Evolutionary conservation across 352 stramenopile genomes (phyloP).

Genomic region (Saprolegnia parasitica): DNA sequence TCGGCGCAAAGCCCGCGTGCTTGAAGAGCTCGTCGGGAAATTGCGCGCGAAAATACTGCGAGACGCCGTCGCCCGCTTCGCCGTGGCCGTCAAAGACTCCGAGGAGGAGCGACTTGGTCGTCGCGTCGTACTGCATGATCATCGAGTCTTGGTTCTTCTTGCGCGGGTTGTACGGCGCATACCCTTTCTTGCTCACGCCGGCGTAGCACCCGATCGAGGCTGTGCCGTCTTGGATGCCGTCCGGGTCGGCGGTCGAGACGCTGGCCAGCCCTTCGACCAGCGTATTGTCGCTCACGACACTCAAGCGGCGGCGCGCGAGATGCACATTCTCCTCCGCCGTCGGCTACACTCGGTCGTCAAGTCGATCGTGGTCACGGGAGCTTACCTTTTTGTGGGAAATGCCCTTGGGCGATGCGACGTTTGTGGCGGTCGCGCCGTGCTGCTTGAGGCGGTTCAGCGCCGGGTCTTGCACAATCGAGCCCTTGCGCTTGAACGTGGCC

Average conservation of each 20-base stretch:
- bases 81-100: conserved; percentile 96
- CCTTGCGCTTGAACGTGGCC: conserved; percentile 16
- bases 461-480: conserved; percentile 10
- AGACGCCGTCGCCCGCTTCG: conserved; percentile 93
- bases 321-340: conserved; percentile 24
- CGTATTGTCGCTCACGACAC: conserved; percentile 77
- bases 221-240: conserved; percentile 56
- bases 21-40: conserved; percentile 89
- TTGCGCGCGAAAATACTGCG: conserved; percentile 82
- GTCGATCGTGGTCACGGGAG: too few relatives aligned
- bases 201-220: conserved; percentile 63
- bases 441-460: conserved; percentile 55
- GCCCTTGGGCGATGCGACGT: conserved; percentile 75
- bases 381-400: conserved; percentile 63
- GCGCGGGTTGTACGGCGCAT: conserved; percentile 91
- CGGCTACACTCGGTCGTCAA: not conserved
- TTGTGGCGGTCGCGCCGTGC: conserved; percentile 52
- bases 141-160: conserved; percentile 98
- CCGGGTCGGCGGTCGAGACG: conserved; percentile 52
- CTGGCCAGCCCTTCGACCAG: conserved; percentile 71
- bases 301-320: conserved; percentile 60
- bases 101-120: conserved; percentile 90
- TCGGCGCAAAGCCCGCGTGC: conserved; percentile 72
- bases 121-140: conserved; percentile 91
- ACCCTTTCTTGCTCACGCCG: conserved; percentile 76